Evolutionary conservation across 805 yeast genomes (phyloP), one percentile per base, ranked within the genome.

Genomic region (Candida pini): DNA sequence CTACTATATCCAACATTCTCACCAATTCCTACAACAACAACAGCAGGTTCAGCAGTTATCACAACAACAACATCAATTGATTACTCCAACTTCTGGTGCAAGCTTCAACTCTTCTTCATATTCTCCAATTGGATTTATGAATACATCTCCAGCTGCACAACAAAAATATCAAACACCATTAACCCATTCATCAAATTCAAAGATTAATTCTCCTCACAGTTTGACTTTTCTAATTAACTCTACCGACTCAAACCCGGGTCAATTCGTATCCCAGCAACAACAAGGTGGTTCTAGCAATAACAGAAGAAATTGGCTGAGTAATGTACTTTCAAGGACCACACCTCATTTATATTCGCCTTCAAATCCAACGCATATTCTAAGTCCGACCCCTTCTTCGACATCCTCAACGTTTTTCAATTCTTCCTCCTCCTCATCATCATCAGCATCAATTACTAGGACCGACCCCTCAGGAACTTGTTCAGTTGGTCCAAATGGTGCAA

Each of bases 41-140:
- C 41, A 33, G 6, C 37, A 24, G n/a, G n/a, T n/a, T n/a, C n/a
- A n/a, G n/a, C n/a, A n/a, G n/a, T n/a, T n/a, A n/a, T n/a, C n/a
- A 21, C 36, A 13, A 21, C 36, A 28, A 21, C 35, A 33, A 17
- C 31, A 30, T 23, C 46, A 39, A 21, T 33, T 41, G 18, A 27
- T 40, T n/a, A 48, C 53, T 2, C 53, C 53, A 18, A 46, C 41
- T 17, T 41, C 47, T 9, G 38, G 47, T 10, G 38, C 35, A 16
- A 18, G 24, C 12, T 25, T 41, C 9, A 26, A 38, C 21, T 34
- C 45, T 14, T 35, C 45, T 4, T 26, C 36, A 17, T 16, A 26
- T 8, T 29, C 36, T n/a, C 31, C 22, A 14, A 26, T 18, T 13
- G 8, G 28, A 28, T 22, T 28, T 13, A 10, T 30, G 23, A 26